phyloP scores from a whole-genome alignment of 768 basidiomycete genomes.

The Lepiota venenata region DNA sequence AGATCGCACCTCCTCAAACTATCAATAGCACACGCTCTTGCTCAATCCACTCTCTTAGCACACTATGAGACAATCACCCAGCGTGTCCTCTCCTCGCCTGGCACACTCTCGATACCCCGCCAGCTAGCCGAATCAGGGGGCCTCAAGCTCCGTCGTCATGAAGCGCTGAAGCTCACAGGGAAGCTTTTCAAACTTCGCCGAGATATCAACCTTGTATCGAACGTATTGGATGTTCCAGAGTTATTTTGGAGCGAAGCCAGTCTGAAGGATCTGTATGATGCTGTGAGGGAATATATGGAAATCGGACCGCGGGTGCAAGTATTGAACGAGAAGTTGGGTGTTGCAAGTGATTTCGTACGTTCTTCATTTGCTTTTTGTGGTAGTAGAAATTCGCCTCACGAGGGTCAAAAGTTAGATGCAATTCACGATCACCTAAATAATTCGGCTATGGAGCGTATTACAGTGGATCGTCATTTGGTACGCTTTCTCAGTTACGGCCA shows the following conservation, averaged over 20 bases:
- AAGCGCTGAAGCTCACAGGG: conserved; percentile 86
- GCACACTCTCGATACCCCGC: conserved; percentile 77
- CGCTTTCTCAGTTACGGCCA: conserved; percentile 16
- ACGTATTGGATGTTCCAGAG: conserved; percentile 91
- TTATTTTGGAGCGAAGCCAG: conserved; percentile 95
- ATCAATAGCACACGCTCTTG: conserved; percentile 92
- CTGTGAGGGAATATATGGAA: conserved; percentile 94
- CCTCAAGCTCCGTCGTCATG: conserved; percentile 70
- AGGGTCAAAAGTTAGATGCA: conserved; percentile 64
- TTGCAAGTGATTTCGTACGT: conserved; percentile 86
- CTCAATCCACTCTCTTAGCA: conserved; percentile 90
- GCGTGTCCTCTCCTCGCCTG: conserved; percentile 71
- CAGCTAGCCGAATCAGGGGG: conserved; percentile 78
- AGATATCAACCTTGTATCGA: conserved; percentile 89
- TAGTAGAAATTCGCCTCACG: conserved; percentile 2
- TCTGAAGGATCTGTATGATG: conserved; percentile 84
- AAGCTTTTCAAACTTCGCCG: conserved; percentile 82
- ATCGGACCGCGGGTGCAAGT: conserved; percentile 79
- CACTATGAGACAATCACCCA: conserved; percentile 81
- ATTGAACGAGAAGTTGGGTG: conserved; percentile 83
- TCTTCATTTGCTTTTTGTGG: neutral
- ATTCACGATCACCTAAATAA: conserved; percentile 94
- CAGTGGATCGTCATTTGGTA: conserved; percentile 52
- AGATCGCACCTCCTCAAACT: conserved; percentile 88
- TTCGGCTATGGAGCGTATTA: conserved; percentile 87